phyloP scores from a whole-genome alignment of 352 stramenopile species.

The Globisporangium takayamanum region DNA sequence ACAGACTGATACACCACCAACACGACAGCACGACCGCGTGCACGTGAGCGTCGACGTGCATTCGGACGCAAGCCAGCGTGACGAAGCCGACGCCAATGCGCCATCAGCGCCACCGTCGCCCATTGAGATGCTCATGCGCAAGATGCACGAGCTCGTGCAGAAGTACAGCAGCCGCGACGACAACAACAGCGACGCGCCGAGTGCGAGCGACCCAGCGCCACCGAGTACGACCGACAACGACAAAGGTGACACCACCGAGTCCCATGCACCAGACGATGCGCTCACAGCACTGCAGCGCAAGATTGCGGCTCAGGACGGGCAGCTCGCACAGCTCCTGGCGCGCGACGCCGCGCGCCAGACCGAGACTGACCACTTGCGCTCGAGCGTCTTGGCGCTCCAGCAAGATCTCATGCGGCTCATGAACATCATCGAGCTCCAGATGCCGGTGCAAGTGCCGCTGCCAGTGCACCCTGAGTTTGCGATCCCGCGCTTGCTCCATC shows the following conservation, averaged over 20 bases:
- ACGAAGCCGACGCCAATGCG: not conserved
- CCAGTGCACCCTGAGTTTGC: not conserved
- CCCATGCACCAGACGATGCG: not conserved
- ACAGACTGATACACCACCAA: not conserved
- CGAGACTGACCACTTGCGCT: conserved; percentile 49
- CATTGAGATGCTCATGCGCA: conserved; percentile 42
- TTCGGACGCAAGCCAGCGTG: not conserved
- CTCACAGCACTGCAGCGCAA: conserved; percentile 12
- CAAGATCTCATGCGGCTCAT: conserved; percentile 70
- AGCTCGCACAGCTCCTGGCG: conserved; percentile 25
- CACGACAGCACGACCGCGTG: not conserved
- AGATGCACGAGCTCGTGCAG: conserved; percentile 52
- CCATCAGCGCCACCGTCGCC: conserved; percentile 16
- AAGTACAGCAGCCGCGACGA: conserved; percentile 24
- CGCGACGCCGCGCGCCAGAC: conserved; percentile 24
- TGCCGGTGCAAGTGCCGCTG: conserved; percentile 25
- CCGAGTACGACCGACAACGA: no score
- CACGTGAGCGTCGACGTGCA: conserved; percentile 5
- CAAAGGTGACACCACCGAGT: not conserved
- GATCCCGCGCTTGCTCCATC: not conserved
- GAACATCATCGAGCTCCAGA: conserved; percentile 74
- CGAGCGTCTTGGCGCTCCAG: conserved; percentile 59
- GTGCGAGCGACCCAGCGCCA: no score
- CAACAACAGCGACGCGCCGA: not conserved
- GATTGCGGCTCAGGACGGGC: conserved; percentile 23